Base-by-base conservation (phyloP, 305 asterid genomes). In the Lippia alba region DNA sequence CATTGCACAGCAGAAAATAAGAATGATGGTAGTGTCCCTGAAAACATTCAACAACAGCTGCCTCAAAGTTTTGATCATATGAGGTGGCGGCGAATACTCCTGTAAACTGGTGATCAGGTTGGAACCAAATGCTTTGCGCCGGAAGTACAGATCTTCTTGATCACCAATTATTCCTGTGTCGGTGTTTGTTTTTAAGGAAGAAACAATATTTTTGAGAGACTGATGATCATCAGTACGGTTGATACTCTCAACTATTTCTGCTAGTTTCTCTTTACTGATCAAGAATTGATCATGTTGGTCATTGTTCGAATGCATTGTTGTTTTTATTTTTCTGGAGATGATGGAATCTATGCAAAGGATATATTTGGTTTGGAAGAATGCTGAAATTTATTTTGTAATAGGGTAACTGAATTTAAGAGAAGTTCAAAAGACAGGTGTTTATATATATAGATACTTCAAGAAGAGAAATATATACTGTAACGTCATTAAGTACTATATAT, bases 1-100 rank as follows among this genome's bases (percentile, higher is more conserved):
- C 30, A 30, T 12, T 0, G 78, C 78, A 12, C 89, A 84, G 57
- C 83, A 74, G 20, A 84, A 5, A 0, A 84, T 79, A 30, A 84
- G 86, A 16, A 74, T 36, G 15, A 84, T 18, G 0, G 78, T 68
- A 0, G 72, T 56, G 69, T 81, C 71, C 40, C 46, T 68, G 41
- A 58, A 71, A 46, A 76, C 58, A n/a, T 81, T 56, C 30, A 41
- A 6, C 5, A 61, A 18, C 17, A 77, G 56, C 40, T 3, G 57
- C 18, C 16, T n/a, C 15, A 71, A 56, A 20, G 33, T 8, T 55
- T 15, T 41, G 34, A 3, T 12, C 10, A 4, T 9, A 2, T 16
- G 67, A 62, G 72, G n/a, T 24, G 30, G 30, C 17, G 74, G 8
- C 12, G 8, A 11, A 11, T 8, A 14, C 5, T 12, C 45, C 33